phyloP scores from a whole-genome alignment of 257 asterid species.

The Ilex asprella region DNA sequence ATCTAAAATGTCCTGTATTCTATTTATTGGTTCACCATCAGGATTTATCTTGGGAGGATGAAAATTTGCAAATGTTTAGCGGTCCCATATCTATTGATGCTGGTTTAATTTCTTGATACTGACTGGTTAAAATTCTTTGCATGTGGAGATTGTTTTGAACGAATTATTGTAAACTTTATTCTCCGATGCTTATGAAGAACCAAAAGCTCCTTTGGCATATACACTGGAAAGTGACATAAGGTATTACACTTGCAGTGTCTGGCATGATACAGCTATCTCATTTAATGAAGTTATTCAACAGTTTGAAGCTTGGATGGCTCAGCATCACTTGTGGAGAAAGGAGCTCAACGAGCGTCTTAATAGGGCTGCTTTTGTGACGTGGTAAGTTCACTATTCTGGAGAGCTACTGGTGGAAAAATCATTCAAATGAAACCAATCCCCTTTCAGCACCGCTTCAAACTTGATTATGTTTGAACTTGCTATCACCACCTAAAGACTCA shows the following conservation, averaged over 20 bases:
- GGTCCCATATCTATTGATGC: too few species aligned
- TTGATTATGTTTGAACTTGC: too few species aligned
- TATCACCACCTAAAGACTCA: too few species aligned
- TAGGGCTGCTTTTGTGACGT: slow-evolving; percentile 86
- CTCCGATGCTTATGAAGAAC: too few species aligned
- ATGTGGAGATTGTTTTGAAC: not conserved
- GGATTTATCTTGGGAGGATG: too few species aligned
- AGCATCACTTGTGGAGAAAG: slow-evolving; percentile 41
- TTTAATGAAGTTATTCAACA: slow-evolving; percentile 72
- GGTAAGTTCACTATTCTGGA: slow-evolving; percentile 36
- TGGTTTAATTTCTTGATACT: too few species aligned
- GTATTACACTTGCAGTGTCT: slow-evolving; percentile 50
- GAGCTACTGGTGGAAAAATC: not conserved
- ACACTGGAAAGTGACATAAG: slow-evolving; percentile 5
- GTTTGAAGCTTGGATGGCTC: slow-evolving; percentile 71
- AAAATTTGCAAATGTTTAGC: too few species aligned
- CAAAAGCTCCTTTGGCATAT: not conserved
- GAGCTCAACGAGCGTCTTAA: slow-evolving; percentile 42
- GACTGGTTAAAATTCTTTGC: not conserved
- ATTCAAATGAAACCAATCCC: not conserved
- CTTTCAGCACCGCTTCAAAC: not conserved
- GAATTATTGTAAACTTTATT: too few species aligned
- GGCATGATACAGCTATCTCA: slow-evolving; percentile 89
- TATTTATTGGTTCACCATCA: too few species aligned
- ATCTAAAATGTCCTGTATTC: too few species aligned